phyloP scores from a whole-genome alignment of 2,329 filamentous ascomycete species.

The Aspergillus aculeatinus region DNA sequence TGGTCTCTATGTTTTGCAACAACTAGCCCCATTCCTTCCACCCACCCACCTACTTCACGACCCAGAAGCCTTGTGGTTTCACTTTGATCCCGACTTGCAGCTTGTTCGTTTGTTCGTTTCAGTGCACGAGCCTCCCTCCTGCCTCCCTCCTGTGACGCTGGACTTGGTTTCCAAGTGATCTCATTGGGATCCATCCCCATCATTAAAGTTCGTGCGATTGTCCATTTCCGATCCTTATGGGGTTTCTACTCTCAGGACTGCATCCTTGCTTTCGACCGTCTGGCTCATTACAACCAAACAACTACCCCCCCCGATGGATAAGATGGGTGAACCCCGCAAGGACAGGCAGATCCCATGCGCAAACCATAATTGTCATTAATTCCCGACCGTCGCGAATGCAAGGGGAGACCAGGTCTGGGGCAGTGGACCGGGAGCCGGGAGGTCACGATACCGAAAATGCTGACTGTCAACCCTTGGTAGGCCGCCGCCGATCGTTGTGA shows the following conservation, averaged over 20 bases:
- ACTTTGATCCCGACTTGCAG: not conserved
- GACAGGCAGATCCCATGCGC: not conserved
- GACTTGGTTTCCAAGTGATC: not conserved
- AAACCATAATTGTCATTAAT: not conserved
- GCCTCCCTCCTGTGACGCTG: not conserved
- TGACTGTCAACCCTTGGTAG: conserved; percentile 6
- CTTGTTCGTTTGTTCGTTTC: not conserved
- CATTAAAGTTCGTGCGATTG: not conserved
- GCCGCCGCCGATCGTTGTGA: not conserved
- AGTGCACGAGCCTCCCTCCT: not conserved
- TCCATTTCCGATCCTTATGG: not conserved
- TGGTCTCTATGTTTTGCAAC: not conserved
- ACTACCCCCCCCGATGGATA: not conserved
- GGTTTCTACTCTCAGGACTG: not conserved
- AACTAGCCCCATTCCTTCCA: not conserved
- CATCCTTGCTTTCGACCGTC: not conserved
- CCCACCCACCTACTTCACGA: not conserved
- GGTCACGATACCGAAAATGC: not conserved
- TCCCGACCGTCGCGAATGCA: not conserved
- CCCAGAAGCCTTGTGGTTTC: too few species aligned
- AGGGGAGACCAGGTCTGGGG: not conserved
- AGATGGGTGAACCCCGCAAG: not conserved
- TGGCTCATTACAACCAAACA: not conserved
- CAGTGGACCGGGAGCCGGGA: not conserved
- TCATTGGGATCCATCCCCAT: not conserved